These are phyloP conservation scores for Ophiocordyceps camponoti-saundersi DNA, from an alignment of 2,329 filamentous ascomycete genomes.

Conservation along the genomic window DNA sequence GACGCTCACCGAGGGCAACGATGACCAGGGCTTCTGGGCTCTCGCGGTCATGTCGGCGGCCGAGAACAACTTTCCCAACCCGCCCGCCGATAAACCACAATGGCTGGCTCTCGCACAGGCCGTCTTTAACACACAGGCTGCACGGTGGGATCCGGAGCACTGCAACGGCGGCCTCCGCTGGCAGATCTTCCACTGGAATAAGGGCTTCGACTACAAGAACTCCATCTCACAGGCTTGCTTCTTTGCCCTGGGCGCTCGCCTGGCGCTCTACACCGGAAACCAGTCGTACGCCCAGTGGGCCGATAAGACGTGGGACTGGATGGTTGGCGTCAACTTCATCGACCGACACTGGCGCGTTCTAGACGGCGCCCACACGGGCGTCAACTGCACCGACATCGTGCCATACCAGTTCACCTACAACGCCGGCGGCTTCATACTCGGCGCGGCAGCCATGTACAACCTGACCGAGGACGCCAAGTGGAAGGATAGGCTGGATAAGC, in stretches of 20 bases:
- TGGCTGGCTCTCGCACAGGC: slow-evolving; percentile 62
- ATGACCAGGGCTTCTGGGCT: slow-evolving; percentile 63
- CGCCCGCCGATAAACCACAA: slow-evolving; percentile 35
- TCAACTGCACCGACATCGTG: slow-evolving; percentile 39
- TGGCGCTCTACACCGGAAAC: slow-evolving; percentile 65
- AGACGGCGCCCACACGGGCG: slow-evolving; percentile 40
- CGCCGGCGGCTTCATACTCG: slow-evolving; percentile 46
- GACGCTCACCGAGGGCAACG: slow-evolving; percentile 52
- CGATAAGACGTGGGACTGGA: slow-evolving; percentile 56
- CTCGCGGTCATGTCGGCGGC: slow-evolving; percentile 54
- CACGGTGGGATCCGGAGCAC: slow-evolving; percentile 50
- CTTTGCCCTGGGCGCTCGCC: slow-evolving; percentile 46
- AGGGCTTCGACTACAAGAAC: slow-evolving; percentile 65
- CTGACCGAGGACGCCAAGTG: slow-evolving; percentile 34
- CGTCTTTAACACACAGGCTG: slow-evolving; percentile 64
- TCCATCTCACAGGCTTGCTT: slow-evolving; percentile 46
- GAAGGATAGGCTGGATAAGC: slow-evolving; percentile 38
- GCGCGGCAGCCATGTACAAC: slow-evolving; percentile 54
- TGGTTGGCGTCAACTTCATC: slow-evolving; percentile 37
- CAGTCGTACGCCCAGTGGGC: slow-evolving; percentile 65
- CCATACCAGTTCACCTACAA: slow-evolving; percentile 57
- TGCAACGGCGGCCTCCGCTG: slow-evolving; percentile 67
- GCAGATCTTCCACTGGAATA: slow-evolving; percentile 76
- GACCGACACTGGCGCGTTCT: slow-evolving; percentile 41
- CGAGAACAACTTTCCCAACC: slow-evolving; percentile 49